These are phyloP conservation scores for Patellifolia procumbens DNA, from an alignment of 179 eudicot species.

Conservation along the genomic window DNA sequence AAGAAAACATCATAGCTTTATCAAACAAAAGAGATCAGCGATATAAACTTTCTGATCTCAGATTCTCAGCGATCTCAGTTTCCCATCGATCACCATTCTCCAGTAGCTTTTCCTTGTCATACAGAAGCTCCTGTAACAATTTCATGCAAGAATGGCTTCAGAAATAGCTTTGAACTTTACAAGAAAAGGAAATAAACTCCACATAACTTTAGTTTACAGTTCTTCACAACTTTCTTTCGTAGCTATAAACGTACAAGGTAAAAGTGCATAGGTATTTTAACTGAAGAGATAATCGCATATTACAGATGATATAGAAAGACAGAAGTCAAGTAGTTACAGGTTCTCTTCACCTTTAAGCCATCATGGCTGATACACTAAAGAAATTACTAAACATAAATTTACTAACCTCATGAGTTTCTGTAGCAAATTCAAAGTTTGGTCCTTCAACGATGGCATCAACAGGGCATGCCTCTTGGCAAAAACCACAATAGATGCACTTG, in stretches of 20 bases:
- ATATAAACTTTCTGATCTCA: slow-evolving; percentile 87
- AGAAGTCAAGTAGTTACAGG: no score
- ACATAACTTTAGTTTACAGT: no score
- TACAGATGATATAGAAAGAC: no score
- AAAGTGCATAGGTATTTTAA: no score
- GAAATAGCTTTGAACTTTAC: background rate
- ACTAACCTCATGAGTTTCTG: slow-evolving; percentile 96
- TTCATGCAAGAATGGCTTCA: background rate
- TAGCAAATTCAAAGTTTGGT: slow-evolving; percentile 95
- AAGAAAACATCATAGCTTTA: slow-evolving; percentile 12
- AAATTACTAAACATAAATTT: background rate
- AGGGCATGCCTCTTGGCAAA: slow-evolving; percentile 99
- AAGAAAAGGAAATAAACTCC: background rate
- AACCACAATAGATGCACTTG: slow-evolving; percentile 96
- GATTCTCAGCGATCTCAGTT: slow-evolving; percentile 93
- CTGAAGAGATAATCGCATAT: no score
- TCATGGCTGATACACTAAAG: background rate
- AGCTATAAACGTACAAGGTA: no score
- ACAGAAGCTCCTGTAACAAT: slow-evolving; percentile 77
- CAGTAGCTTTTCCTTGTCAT: slow-evolving; percentile 93
- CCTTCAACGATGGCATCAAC: slow-evolving; percentile 99
- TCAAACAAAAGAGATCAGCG: slow-evolving; percentile 42
- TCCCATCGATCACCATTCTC: slow-evolving; percentile 98
- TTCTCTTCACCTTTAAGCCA: background rate
- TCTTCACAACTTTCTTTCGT: no score